Evolutionary conservation across 352 stramenopile genomes (phyloP), one percentile per base, ranked within the genome.

Genomic region (Phytophthora quininea): DNA sequence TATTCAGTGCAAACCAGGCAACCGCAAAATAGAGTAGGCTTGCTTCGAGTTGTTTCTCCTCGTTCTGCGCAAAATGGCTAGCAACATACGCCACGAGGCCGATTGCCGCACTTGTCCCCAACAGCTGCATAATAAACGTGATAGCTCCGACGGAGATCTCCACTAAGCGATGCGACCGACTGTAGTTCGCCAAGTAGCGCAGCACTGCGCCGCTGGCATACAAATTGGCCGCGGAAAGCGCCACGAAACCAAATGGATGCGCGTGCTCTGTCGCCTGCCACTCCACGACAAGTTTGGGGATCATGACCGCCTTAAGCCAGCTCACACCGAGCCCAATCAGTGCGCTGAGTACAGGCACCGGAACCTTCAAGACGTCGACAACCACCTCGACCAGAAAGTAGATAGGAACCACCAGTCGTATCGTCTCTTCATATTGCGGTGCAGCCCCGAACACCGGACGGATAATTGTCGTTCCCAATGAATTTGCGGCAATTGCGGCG

Each of bases 221-320:
- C n/a, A 92, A 64, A 51, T 92, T 92, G 46, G 82, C 80, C 30
- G 80, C 86, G 19, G 73, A 90, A 33, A 90, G 65, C 8, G 84
- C 53, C 40, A 91, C 63, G 50, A 92, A 92, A n/a, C 68, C 74
- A 9, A 83, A 30, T 4, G 82, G 81, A 56, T 92, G 84, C 1
- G 80, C 79, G n/a, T 66, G 51, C 2, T 71, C 71, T 31, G 73
- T 68, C n/a, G 61, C 30, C 45, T 82, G 69, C 84, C 84, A 92
- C 56, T 90, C 76, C 54, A 75, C 63, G 40, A 89, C 84, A 46
- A 91, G 71, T 52, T 86, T 89, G 31, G 80, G 69, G 55, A 87
- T 89, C 59, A 76, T 90, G 56, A 90, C 71, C 56, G 84, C 79
- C 71, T 92, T 92, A 51, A 91, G 64, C 84, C 84, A 92, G 59